A percentile compares a stretch with the other conserved stretches of the same genome.
Evolutionary conservation across 352 stramenopile genomes (phyloP).

Genomic region (Phytophthora pinifolia): DNA sequence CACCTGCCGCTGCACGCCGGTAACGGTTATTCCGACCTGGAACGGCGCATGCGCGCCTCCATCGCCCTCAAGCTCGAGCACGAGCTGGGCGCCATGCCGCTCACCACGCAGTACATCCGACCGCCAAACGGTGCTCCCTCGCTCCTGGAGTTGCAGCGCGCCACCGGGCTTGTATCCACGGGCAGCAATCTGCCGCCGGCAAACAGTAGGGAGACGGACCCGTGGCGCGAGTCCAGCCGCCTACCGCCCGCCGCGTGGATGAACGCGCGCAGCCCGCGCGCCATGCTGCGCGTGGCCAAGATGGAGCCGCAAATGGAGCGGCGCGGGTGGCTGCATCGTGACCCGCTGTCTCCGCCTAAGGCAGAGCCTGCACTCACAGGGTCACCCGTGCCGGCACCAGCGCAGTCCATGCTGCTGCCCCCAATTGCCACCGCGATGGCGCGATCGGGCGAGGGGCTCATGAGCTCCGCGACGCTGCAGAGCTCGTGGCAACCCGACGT

Average conservation of each 20-base stretch:
- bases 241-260: constrained; percentile 26
- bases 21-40: constrained; percentile 22
- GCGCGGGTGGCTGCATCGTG: constrained; percentile 19
- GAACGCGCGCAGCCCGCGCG: constrained; percentile 32
- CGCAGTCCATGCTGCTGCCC: constrained; percentile 27
- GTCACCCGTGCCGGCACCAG: neutral
- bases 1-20: constrained; percentile 26
- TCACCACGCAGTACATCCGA: constrained; percentile 40
- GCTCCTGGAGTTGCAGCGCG: constrained; percentile 30
- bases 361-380: neutral
- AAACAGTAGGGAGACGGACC: constrained; percentile 20
- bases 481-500: constrained; percentile 32
- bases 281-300: constrained; percentile 42
- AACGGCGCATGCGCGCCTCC: constrained; percentile 36
- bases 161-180: constrained; percentile 24
- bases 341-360: constrained; percentile 9
- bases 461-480: constrained; percentile 22
- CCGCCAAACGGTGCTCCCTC: constrained; percentile 16
- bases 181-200: constrained; percentile 5
- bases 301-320: constrained; percentile 23
- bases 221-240: constrained; percentile 21
- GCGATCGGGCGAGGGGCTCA: constrained; percentile 30
- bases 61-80: constrained; percentile 43
- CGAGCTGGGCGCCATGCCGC: constrained; percentile 26
- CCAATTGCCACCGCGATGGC: constrained; percentile 40